These are phyloP conservation scores for Lipomyces anomalus DNA, from an alignment of 805 yeast genomes.

Conservation along the genomic window DNA sequence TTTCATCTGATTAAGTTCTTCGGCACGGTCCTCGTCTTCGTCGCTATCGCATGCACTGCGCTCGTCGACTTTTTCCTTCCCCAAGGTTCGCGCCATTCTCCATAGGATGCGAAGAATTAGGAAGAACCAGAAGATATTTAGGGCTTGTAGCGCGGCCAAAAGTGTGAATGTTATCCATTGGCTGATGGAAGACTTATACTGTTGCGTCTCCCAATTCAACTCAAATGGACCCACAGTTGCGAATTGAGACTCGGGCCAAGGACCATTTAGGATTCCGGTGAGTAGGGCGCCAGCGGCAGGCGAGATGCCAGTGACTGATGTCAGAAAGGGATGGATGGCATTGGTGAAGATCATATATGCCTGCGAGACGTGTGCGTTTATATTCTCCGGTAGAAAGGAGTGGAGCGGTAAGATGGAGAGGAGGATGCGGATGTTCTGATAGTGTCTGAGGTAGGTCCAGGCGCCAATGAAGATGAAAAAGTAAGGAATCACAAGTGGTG, in stretches of 20 bases:
- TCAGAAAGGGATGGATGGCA: too few relatives aligned
- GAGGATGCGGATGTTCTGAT: constrained; percentile 67
- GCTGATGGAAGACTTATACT: constrained; percentile 92
- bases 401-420: constrained; percentile 72
- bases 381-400: constrained; percentile 89
- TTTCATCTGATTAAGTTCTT: too few relatives aligned
- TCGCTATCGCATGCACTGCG: constrained; percentile 80
- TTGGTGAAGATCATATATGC: too few relatives aligned
- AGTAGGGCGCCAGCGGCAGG: too few relatives aligned
- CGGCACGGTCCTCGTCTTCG: constrained; percentile 28
- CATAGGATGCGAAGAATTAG: constrained; percentile 70
- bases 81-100: constrained; percentile 54
- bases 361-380: too few relatives aligned
- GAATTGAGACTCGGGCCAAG: too few relatives aligned
- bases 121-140: constrained; percentile 81
- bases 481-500: constrained; percentile 53
- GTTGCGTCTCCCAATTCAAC: constrained; percentile 79
- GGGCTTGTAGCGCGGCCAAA: constrained; percentile 71
- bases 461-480: constrained; percentile 58
- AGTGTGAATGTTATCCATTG: constrained; percentile 78
- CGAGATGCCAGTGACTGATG: too few relatives aligned
- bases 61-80: constrained; percentile 65
- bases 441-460: constrained; percentile 89
- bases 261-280: too few relatives aligned
- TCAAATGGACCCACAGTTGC: constrained; percentile 88